phyloP scores from a whole-genome alignment of 768 basidiomycete species.

The Roridomyces roridus region DNA sequence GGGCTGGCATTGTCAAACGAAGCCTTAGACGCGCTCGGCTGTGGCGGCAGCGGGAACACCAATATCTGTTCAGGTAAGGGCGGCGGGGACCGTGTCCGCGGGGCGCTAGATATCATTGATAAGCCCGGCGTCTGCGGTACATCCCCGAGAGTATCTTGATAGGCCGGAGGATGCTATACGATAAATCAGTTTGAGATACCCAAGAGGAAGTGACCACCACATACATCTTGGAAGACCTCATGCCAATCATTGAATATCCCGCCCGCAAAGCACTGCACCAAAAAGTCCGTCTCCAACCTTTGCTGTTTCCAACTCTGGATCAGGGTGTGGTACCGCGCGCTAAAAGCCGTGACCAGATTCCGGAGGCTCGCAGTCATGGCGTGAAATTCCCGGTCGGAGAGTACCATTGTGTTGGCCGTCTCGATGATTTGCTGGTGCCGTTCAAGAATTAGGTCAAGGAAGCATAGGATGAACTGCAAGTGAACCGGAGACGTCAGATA shows the following conservation, averaged over 20 bases:
- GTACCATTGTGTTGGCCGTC: slow-evolving; percentile 18
- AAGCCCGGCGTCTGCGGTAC: neutral
- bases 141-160: neutral
- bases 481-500: too few relatives aligned
- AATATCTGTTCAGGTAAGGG: slow-evolving; percentile 12
- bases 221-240: slow-evolving; percentile 25
- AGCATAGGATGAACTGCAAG: slow-evolving; percentile 24
- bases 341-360: slow-evolving; percentile 25
- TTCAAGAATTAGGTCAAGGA: slow-evolving; percentile 26
- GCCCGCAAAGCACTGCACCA: slow-evolving; percentile 24
- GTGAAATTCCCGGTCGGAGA: slow-evolving; percentile 24
- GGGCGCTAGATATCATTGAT: neutral
- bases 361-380: slow-evolving; percentile 27
- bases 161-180: slow-evolving; percentile 4
- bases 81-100: neutral
- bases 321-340: slow-evolving; percentile 24
- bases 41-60: slow-evolving; percentile 16
- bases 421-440: slow-evolving; percentile 28
- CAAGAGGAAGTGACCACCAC: neutral
- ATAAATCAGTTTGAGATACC: neutral
- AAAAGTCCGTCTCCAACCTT: slow-evolving; percentile 24
- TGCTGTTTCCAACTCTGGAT: slow-evolving; percentile 31
- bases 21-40: slow-evolving; percentile 7
- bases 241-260: slow-evolving; percentile 33
- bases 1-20: neutral